A percentile compares a stretch with the other conserved stretches of the same genome.
Conservation (phyloP, 768 basidiomycete genomes). For the Psilocybe cubensis region DNA sequence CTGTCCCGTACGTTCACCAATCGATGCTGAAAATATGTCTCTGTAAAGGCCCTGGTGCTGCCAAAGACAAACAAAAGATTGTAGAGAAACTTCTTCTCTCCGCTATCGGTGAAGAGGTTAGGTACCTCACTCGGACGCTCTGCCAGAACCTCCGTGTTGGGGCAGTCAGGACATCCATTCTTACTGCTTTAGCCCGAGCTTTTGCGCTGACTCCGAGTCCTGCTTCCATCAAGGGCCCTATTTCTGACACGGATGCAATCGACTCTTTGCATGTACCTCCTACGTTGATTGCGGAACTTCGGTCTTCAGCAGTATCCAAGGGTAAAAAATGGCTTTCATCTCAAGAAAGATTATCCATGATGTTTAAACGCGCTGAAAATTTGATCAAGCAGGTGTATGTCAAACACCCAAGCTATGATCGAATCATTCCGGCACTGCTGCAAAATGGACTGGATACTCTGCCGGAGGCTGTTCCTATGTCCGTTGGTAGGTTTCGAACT, state of each 20-base stretch:
- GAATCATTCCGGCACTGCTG: constrained; percentile 66
- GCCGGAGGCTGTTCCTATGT: constrained; percentile 61
- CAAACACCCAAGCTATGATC: constrained; percentile 75
- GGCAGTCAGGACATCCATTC: constrained; percentile 81
- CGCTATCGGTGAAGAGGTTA: constrained; percentile 85
- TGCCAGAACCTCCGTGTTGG: constrained; percentile 83
- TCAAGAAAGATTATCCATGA: constrained; percentile 39
- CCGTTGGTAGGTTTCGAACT: constrained; percentile 57
- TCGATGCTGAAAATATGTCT: constrained; percentile 67
- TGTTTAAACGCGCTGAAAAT: constrained; percentile 61
- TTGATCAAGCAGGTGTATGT: constrained; percentile 75
- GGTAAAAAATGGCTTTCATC: constrained; percentile 27
- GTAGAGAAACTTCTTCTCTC: constrained; percentile 84
- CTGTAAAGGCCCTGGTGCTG: constrained; percentile 76
- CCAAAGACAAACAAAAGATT: constrained; percentile 74
- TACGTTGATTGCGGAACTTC: constrained; percentile 30
- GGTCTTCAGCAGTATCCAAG: constrained; percentile 22
- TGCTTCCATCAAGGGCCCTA: constrained; percentile 21
- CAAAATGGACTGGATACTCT: constrained; percentile 64
- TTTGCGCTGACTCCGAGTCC: constrained; percentile 66
- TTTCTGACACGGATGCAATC: constrained; percentile 15
- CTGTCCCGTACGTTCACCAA: constrained; percentile 67
- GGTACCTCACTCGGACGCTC: constrained; percentile 79
- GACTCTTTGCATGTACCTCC: constrained; percentile 26
- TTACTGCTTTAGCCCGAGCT: constrained; percentile 80